Conservation (phyloP, 2,329 filamentous ascomycete genomes). For the Alternaria arborescens region DNA sequence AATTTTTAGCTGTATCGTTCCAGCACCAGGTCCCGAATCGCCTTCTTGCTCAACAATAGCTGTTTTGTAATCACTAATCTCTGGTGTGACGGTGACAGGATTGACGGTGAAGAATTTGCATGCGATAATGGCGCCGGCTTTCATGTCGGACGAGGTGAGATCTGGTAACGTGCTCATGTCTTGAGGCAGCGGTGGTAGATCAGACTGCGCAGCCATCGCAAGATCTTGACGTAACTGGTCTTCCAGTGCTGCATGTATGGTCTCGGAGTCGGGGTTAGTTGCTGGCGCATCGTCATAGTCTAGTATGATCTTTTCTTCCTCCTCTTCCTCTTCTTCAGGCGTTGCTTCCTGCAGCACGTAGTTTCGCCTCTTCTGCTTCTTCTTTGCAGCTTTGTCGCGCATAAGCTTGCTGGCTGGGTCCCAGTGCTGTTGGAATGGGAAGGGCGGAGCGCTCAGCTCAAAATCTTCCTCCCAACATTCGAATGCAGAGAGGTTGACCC, state of each 20-base stretch:
- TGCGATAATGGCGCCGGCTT: conserved; percentile 70
- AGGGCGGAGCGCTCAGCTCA: conserved; percentile 78
- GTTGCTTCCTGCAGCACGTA: conserved; percentile 37
- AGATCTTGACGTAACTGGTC: conserved; percentile 55
- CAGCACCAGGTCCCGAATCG: conserved; percentile 55
- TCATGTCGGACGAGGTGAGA: conserved; percentile 60
- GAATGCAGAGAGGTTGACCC: conserved; percentile 78
- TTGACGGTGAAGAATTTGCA: conserved; percentile 70
- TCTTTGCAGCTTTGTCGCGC: conserved; percentile 66
- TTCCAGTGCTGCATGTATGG: conserved; percentile 34
- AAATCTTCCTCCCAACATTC: conserved; percentile 74
- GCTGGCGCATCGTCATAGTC: conserved; percentile 45
- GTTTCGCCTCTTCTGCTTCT: conserved; percentile 60
- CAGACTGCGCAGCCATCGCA: conserved; percentile 57
- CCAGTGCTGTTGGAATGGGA: conserved; percentile 91
- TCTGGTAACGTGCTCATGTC: conserved; percentile 64
- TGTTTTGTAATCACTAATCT: conserved; percentile 68
- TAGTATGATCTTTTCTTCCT: conserved; percentile 37
- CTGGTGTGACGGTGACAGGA: conserved; percentile 70
- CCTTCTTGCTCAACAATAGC: conserved; percentile 66
- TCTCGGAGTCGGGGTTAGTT: conserved; percentile 27
- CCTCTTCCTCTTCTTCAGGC: conserved; percentile 55
- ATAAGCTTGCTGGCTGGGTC: conserved; percentile 73
- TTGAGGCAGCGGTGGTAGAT: conserved; percentile 69
- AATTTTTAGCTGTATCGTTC: conserved; percentile 67